Evolutionary conservation across 192 early-diverging fungal species (phyloP).

Genomic region (Coemansia sp.): DNA sequence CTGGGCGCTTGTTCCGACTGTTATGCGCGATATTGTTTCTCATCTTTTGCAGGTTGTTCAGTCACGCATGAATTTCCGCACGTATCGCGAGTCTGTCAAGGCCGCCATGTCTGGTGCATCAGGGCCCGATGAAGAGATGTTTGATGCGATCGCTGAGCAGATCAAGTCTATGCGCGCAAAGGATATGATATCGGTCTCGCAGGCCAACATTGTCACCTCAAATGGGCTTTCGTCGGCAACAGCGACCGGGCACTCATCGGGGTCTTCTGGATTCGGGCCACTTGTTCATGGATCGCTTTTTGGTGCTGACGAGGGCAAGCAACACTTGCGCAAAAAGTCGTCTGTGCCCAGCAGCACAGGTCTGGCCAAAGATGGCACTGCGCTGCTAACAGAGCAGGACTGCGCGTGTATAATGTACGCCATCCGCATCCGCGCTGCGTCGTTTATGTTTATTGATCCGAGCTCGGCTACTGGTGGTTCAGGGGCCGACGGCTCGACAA

Average conservation of each 20-base stretch:
- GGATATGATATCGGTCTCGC: conserved; percentile 38
- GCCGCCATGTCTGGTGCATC: conserved; percentile 46
- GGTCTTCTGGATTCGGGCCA: conserved; percentile 33
- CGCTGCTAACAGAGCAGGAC: conserved; percentile 50
- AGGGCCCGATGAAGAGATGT: conserved; percentile 54
- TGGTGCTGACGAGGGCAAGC: conserved; percentile 33
- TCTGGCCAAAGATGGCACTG: conserved; percentile 20
- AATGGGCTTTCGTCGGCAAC: conserved; percentile 20
- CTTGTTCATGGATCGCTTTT: conserved; percentile 47
- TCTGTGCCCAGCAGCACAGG: conserved; percentile 16
- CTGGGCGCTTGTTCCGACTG: conserved; percentile 49
- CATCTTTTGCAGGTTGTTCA: conserved; percentile 45
- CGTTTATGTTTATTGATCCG: conserved; percentile 49
- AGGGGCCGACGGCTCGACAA: not conserved
- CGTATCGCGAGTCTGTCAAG: conserved; percentile 54
- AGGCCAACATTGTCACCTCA: conserved; percentile 18
- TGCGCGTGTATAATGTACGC: conserved; percentile 55
- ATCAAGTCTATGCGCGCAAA: conserved; percentile 47
- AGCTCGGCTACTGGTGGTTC: conserved; percentile 11
- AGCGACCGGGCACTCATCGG: conserved; percentile 18
- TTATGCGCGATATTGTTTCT: conserved; percentile 52
- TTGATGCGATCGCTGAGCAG: conserved; percentile 41
- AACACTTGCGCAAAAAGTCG: conserved; percentile 50
- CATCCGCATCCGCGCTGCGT: conserved; percentile 51
- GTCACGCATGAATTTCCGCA: conserved; percentile 55